Base-by-base conservation (phyloP, 495 filamentous ascomycete genomes). In the Hamigera avellanea region DNA sequence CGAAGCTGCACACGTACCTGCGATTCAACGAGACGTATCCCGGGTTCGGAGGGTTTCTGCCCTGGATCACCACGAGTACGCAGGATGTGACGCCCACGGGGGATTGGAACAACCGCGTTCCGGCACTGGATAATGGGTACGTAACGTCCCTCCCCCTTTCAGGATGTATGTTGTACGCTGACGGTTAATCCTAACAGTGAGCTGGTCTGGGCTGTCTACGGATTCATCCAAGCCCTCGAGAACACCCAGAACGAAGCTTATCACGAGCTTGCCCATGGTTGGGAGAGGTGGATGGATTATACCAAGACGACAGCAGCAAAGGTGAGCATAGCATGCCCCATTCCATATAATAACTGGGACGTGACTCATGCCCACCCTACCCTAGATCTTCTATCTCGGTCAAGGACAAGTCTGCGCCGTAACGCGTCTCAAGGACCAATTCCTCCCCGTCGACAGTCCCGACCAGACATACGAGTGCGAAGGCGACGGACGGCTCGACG, bases 221-320 rank as follows among this genome's bases (percentile, higher is more conserved):
- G 42, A n/a, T 52, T 46, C 18, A 44, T 56, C 13, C 44, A 56
- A 16, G 53, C 44, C 8, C 44, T 51, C 12, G 43, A 48, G 25
- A 47, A 33, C 15, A 51, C 47, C 6, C 29, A 19, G 10, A 49
- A 49, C 9, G 19, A 35, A 23, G 19, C 36, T 7, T 56, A 48
- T 33, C 35, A 40, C 8, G 26, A 40, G 2, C 52, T 58, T n/a
- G 56, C 46, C 6, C 43, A 40, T 12, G 34, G 41, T 18, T 58
- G 54, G 55, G 49, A 56, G 32, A 33, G 6, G n/a, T 61, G 56
- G 56, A 48, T 61, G 29, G 54, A 61, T 18, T 61, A 58, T 36
- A 56, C 52, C 21, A 54, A 54, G 33, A 42, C 39, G 3, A 58
- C 44, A 31, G 53, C 46, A 13, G 50, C 43, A 12, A 46, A 51